Conservation (phyloP, 768 basidiomycete species). For the Strobilomyces dryophilus region DNA sequence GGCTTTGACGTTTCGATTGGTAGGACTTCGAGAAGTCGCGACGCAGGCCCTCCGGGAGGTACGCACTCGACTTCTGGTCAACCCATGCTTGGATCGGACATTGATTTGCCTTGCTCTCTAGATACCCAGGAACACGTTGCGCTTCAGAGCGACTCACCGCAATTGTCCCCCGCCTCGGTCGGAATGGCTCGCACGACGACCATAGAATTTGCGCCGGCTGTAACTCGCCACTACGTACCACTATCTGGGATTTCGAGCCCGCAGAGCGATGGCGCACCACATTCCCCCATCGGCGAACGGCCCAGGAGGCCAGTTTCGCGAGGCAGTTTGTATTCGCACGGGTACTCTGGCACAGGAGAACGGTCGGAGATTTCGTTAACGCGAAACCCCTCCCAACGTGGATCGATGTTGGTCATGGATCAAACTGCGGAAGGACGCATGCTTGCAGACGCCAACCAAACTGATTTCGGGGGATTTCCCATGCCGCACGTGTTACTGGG, state of each 20-base stretch:
- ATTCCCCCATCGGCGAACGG: constrained; percentile 4
- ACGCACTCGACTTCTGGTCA: constrained; percentile 6
- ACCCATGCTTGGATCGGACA: background rate
- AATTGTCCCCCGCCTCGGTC: background rate
- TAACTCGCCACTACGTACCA: constrained; percentile 25
- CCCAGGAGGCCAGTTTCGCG: constrained; percentile 5
- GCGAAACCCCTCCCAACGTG: constrained; percentile 13
- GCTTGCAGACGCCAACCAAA: constrained; percentile 30
- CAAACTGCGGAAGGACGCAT: constrained; percentile 9
- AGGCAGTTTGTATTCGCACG: constrained; percentile 12
- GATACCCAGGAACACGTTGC: constrained; percentile 6
- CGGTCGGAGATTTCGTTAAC: constrained; percentile 14
- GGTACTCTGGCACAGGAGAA: constrained; percentile 9
- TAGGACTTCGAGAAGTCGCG: constrained; percentile 26
- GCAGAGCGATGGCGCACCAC: constrained; percentile 12
- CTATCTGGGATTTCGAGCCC: constrained; percentile 26
- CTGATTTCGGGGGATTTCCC: constrained; percentile 70
- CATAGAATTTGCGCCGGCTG: constrained; percentile 47
- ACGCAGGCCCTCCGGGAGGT: constrained; percentile 27
- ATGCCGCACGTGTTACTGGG: constrained; percentile 58
- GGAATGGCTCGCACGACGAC: constrained; percentile 42
- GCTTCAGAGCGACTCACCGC: constrained; percentile 3
- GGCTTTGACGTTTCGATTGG: background rate
- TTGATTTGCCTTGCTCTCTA: constrained; percentile 7
- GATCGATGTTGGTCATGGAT: constrained; percentile 11